A percentile compares a stretch with the other conserved stretches of the same genome.
Conservation (phyloP, 768 basidiomycete genomes). For the Neoboletus magnificus region DNA sequence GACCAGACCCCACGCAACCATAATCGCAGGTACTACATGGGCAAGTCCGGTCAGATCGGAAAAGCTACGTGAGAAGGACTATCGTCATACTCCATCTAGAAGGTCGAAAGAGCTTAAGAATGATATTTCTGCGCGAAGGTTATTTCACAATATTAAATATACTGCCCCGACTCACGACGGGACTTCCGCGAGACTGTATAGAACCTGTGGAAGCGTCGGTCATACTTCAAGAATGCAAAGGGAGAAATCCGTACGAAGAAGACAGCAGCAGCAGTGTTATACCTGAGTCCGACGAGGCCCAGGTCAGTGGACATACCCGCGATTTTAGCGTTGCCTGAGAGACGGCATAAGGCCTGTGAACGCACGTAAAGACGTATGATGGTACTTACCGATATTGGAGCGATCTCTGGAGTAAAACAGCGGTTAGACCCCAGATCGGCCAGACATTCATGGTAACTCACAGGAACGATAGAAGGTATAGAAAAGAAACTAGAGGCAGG, state of each 20-base stretch:
- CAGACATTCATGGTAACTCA: not conserved
- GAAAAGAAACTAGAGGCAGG: not conserved
- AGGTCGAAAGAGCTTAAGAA: conserved; percentile 35
- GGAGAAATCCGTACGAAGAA: not conserved
- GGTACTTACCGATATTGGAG: not conserved
- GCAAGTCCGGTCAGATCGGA: conserved; percentile 6
- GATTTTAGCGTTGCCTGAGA: not conserved
- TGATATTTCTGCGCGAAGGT: conserved; percentile 33
- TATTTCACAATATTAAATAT: not conserved
- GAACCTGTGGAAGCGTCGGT: not conserved
- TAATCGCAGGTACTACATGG: conserved; percentile 37
- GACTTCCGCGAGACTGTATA: not conserved
- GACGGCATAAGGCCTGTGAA: not conserved
- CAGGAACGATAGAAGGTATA: conserved; percentile 1
- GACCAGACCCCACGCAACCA: conserved; percentile 39
- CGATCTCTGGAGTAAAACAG: not conserved
- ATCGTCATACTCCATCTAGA: conserved; percentile 35
- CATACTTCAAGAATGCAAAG: not conserved
- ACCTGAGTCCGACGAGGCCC: not conserved
- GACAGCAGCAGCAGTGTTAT: not conserved
- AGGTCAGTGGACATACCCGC: not conserved
- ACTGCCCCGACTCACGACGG: not conserved
- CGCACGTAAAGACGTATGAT: not conserved
- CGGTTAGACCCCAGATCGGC: not conserved
- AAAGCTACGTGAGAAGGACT: not conserved